Percentiles rank a stretch among this genome's conserved stretches.
Evolutionary conservation across 768 basidiomycete genomes (phyloP).

Genomic region (Naganishia kalamii): DNA sequence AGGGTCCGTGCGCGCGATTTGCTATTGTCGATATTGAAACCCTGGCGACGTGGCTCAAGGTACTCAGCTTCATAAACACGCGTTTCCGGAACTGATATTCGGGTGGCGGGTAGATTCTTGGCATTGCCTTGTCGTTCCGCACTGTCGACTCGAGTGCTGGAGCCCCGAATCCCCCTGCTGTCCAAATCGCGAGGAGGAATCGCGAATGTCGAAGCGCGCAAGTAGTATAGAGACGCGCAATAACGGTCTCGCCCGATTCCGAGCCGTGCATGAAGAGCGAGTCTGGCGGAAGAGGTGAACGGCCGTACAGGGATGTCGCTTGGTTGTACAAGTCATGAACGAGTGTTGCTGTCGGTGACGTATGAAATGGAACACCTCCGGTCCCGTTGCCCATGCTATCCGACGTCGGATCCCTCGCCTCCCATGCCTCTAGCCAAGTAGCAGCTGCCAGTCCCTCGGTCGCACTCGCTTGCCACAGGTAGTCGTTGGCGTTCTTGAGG

Average conservation of each 20-base stretch:
- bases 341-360: not conserved
- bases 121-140: conserved; percentile 42
- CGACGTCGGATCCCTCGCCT: conserved; percentile 26
- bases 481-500: conserved; percentile 68
- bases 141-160: conserved; percentile 54
- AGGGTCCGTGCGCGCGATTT: conserved; percentile 76
- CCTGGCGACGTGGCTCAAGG: conserved; percentile 64
- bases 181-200: conserved; percentile 66
- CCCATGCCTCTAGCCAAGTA: conserved; percentile 75
- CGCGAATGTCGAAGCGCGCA: conserved; percentile 85
- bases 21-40: conserved; percentile 60
- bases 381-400: not conserved
- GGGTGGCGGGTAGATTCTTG: conserved; percentile 27
- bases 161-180: conserved; percentile 54
- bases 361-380: not conserved
- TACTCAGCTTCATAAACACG: conserved; percentile 59
- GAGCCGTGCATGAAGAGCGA: conserved; percentile 23
- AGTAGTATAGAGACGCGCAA: conserved; percentile 37
- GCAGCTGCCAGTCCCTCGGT: conserved; percentile 79
- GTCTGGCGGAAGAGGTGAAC: conserved; percentile 17
- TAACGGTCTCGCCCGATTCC: conserved; percentile 17
- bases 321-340: conserved; percentile 12
- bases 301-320: conserved; percentile 8
- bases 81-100: conserved; percentile 32
- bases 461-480: conserved; percentile 81